phyloP scores from a whole-genome alignment of 441 rosid species.

The Erodium moschatum region DNA sequence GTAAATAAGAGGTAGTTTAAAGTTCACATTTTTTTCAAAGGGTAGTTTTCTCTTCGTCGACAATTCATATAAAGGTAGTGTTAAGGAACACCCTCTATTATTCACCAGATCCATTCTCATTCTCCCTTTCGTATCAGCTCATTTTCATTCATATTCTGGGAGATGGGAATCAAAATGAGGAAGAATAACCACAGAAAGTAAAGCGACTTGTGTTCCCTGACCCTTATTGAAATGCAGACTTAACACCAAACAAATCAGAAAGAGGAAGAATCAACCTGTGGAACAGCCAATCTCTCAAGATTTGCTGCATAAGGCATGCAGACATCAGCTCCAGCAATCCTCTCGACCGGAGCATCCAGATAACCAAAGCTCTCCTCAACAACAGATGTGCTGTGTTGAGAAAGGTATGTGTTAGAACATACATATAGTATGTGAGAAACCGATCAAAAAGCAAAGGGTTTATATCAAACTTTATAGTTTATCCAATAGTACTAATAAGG shows the following conservation, averaged over 20 bases:
- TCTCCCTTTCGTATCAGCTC: not conserved
- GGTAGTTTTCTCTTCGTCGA: too few species aligned
- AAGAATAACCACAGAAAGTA: not conserved
- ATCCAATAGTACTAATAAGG: not conserved
- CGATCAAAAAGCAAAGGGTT: not conserved
- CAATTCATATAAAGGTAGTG: too few species aligned
- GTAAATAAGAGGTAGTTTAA: too few species aligned
- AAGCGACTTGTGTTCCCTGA: not conserved
- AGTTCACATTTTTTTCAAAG: too few species aligned
- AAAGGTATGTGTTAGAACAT: constrained; percentile 1
- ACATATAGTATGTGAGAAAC: not conserved
- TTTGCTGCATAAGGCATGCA: constrained; percentile 93
- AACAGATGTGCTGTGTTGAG: constrained; percentile 51
- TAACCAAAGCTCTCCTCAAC: constrained; percentile 80
- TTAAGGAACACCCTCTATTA: too few species aligned
- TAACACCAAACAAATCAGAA: not conserved
- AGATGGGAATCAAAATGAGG: not conserved
- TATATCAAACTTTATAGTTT: not conserved
- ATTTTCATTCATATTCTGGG: not conserved
- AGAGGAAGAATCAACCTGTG: constrained; percentile 48
- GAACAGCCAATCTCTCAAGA: constrained; percentile 83
- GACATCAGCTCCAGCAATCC: constrained; percentile 84
- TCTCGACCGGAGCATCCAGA: constrained; percentile 83
- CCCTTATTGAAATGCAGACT: not conserved
- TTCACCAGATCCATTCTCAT: not conserved